These are phyloP conservation scores for Gymnopus androsaceus DNA, from an alignment of 1,284 basidiomycete genomes.

Conservation along the genomic window DNA sequence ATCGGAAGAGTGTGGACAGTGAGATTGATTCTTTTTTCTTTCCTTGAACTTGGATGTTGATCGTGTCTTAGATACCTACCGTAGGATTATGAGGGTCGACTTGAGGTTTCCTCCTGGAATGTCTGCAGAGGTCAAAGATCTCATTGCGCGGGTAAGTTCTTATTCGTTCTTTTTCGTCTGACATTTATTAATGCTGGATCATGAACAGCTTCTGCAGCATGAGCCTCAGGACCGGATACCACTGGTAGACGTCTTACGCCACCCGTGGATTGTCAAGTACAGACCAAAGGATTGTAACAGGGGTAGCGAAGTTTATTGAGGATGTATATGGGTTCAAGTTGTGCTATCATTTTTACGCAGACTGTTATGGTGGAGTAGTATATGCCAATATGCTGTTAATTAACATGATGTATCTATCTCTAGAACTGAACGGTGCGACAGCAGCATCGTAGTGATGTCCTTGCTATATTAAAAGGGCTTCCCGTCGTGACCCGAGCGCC, in stretches of 20 bases:
- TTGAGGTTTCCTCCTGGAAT: slow-evolving; percentile 63
- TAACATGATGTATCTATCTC: too few relatives aligned
- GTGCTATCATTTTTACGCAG: neutral
- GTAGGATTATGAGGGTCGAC: slow-evolving; percentile 82
- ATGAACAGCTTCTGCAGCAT: slow-evolving; percentile 79
- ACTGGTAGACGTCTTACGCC: slow-evolving; percentile 77
- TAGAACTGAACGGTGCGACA: too few relatives aligned
- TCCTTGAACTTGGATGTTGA: slow-evolving; percentile 14
- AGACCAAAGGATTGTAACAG: slow-evolving; percentile 14
- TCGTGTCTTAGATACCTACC: slow-evolving; percentile 76
- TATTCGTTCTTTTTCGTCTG: neutral
- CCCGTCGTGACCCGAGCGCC: too few relatives aligned
- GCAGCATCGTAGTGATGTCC: too few relatives aligned
- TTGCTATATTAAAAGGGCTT: too few relatives aligned
- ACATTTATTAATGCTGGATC: neutral
- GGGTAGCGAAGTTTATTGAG: slow-evolving; percentile 11
- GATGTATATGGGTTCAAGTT: neutral
- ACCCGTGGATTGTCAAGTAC: slow-evolving; percentile 83
- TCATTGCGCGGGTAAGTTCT: slow-evolving; percentile 41
- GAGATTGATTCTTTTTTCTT: slow-evolving; percentile 24
- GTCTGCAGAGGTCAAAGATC: slow-evolving; percentile 43
- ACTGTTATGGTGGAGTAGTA: too few relatives aligned
- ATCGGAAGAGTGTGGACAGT: slow-evolving; percentile 77
- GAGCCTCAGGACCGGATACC: slow-evolving; percentile 84
- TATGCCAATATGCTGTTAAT: too few relatives aligned